Percentiles rank a stretch among this genome's conserved stretches.
phyloP scores from a whole-genome alignment of 129 eudicot genomes.

The Smallanthus sonchifolius region DNA sequence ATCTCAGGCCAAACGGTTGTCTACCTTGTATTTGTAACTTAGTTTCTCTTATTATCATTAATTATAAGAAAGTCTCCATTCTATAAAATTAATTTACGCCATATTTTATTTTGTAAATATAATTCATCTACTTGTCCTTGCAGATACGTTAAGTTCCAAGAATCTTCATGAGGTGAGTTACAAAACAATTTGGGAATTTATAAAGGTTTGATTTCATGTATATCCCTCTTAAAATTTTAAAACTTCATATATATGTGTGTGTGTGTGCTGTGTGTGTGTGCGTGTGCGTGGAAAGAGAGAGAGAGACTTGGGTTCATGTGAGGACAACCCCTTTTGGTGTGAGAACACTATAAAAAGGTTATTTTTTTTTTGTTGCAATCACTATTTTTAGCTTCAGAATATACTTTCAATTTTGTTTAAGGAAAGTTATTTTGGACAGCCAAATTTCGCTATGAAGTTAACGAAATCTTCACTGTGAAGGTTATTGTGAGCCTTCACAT shows the following conservation, averaged over 20 bases:
- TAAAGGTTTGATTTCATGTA: not conserved
- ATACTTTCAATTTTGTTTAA: not conserved
- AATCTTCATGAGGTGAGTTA: conserved; percentile 44
- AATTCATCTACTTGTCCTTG: conserved; percentile 20
- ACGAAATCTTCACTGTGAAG: not conserved
- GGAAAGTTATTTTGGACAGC: not conserved
- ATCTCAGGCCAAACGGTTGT: not conserved
- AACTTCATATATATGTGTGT: not conserved
- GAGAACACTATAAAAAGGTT: not conserved
- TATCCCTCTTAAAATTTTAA: not conserved
- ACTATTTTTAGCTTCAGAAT: not conserved
- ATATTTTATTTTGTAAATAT: not conserved
- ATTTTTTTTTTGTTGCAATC: not conserved
- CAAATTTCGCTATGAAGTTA: not conserved
- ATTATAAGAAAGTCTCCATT: not conserved
- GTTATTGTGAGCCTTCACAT: not conserved
- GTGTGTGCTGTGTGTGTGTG: too few relatives aligned
- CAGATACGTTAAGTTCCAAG: conserved; percentile 45
- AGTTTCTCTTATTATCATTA: not conserved
- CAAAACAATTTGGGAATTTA: not conserved
- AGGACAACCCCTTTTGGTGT: not conserved
- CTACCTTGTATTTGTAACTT: not conserved
- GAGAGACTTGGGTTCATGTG: not conserved
- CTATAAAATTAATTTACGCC: not conserved
- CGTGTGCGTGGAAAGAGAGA: not conserved